Evolutionary conservation across 352 stramenopile genomes (phyloP).

Genomic region (Phytophthora palmivora): DNA sequence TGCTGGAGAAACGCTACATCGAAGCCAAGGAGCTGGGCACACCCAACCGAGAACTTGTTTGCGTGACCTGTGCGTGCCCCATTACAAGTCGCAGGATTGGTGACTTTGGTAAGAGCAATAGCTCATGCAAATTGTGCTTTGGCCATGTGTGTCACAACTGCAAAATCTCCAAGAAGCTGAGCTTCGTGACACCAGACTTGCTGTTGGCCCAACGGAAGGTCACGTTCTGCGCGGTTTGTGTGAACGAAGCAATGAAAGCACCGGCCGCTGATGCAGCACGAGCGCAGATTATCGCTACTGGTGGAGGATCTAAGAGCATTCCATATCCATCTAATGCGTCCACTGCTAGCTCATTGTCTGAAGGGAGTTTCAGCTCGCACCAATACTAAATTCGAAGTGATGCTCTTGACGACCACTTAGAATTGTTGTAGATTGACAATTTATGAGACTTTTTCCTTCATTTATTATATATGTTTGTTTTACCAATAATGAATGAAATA

Average conservation of each 20-base stretch:
- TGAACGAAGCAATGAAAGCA: conserved; percentile 36
- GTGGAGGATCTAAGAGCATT: conserved; percentile 19
- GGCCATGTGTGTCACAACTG: conserved; percentile 42
- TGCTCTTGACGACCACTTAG: background rate
- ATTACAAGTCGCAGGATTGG: conserved; percentile 33
- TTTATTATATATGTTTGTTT: too few species aligned
- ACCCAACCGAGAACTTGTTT: conserved; percentile 37
- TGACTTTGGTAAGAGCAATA: conserved; percentile 42
- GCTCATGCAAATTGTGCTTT: conserved; percentile 45
- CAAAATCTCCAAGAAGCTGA: conserved; percentile 44
- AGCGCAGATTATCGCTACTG: conserved; percentile 27
- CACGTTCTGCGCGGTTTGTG: conserved; percentile 45
- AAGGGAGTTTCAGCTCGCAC: conserved; percentile 7
- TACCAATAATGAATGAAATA: too few species aligned
- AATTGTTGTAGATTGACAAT: background rate
- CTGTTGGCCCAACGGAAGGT: conserved; percentile 40
- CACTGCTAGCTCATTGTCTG: conserved; percentile 31
- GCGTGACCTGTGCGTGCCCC: conserved; percentile 32
- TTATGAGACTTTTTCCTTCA: background rate
- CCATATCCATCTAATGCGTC: conserved; percentile 28
- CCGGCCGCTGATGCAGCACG: conserved; percentile 32
- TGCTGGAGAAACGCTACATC: conserved; percentile 41
- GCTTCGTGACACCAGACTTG: conserved; percentile 44
- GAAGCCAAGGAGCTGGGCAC: conserved; percentile 36
- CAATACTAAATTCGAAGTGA: conserved; percentile 11